Evolutionary conservation across 768 basidiomycete species (phyloP), one percentile per base, ranked within the genome.

Genomic region (Psilocybe cyanescens): DNA sequence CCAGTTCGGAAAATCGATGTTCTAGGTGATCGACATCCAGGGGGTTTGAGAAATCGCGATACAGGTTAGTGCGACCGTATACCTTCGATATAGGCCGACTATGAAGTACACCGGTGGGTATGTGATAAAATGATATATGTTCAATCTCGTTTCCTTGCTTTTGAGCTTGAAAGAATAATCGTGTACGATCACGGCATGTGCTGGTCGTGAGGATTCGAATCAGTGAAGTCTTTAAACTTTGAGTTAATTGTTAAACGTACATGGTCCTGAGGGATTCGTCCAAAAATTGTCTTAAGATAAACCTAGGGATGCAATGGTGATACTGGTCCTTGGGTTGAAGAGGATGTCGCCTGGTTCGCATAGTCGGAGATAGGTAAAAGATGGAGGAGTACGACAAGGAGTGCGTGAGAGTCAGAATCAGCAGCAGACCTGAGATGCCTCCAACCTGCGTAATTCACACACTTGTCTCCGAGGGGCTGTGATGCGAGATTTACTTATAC

Each of bases 221-320:
- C 6, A 29, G 12, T 46, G 4, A n/a, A 8, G 41, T 44, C 41
- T 11, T 44, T 12, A 44, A 16, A 6, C 35, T 39, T 1, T 8
- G 29, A 59, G 9, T 14, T 41, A 17, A 28, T 55, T 16, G 4
- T 30, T n/a, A 12, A 12, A 47, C 49, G 6, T 31, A 62, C 64
- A 54, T 28, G 30, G 16, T 24, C 51, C 44, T 31, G 14, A 12
- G 30, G 0, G 56, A 50, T 9, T 35, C 62, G 24, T 9, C 58
- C 30, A 61, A 58, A 57, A 73, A 75, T 31, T 67, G 63, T 3
- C 72, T 69, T 3, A 76, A 57, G 48, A 76, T 72, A 54, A 76
- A 76, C 3, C 67, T 56, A 3, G 75, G 74, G 37, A 76, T 70
- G 28, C 65, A 67, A 44, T 76, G 74, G 4, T 74, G 71, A 48